These are phyloP conservation scores for Termitomyces sp. DNA, from an alignment of 768 basidiomycete genomes.

Conservation along the genomic window DNA sequence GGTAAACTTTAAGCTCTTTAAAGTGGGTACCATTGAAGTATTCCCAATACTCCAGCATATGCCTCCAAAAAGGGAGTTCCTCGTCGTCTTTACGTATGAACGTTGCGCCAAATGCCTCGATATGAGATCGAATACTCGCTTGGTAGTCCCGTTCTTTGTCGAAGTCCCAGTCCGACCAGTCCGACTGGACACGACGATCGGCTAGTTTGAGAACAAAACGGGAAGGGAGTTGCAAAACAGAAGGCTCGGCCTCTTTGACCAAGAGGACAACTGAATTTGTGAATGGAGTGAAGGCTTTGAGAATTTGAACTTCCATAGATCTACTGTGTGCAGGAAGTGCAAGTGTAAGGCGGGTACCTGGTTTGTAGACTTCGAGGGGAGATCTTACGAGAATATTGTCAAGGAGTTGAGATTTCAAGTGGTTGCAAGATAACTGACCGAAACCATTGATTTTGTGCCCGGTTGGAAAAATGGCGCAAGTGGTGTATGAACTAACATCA, in stretches of 20 bases:
- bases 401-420: too few relatives aligned
- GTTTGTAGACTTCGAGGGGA: background rate
- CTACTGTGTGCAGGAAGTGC: background rate
- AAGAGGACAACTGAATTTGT: background rate
- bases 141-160: background rate
- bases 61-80: background rate
- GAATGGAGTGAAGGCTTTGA: background rate
- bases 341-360: background rate
- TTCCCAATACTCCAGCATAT: background rate
- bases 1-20: background rate
- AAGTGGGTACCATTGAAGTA: background rate
- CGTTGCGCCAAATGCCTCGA: background rate
- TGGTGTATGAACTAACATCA: background rate
- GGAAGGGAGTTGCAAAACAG: background rate
- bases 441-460: background rate
- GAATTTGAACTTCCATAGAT: background rate
- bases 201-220: background rate
- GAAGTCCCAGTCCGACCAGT: background rate
- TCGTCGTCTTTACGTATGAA: background rate
- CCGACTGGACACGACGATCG: background rate
- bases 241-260: background rate
- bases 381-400: background rate
- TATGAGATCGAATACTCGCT: background rate
- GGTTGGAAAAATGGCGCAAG: background rate
- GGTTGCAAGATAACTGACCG: background rate